Evolutionary conservation across 306 rosid species (phyloP).

Genomic region (Medicago arabica): DNA sequence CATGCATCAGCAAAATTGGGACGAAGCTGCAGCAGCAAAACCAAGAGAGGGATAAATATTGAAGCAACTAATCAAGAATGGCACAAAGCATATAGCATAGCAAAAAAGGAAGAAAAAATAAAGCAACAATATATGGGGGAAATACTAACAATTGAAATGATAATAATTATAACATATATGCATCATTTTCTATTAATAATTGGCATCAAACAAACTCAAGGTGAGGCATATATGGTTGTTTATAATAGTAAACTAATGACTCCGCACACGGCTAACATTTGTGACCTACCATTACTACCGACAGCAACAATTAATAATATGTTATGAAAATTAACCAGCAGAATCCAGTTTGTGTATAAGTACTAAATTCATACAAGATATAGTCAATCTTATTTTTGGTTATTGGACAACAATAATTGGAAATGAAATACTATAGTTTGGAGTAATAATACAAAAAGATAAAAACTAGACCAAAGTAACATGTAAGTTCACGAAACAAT

Average conservation of each 20-base stretch:
- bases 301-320: not conserved
- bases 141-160: not conserved
- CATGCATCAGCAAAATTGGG: constrained; percentile 98
- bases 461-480: constrained; percentile 29
- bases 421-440: not conserved
- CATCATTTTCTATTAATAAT: constrained; percentile 10
- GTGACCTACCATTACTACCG: not conserved
- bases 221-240: constrained; percentile 14
- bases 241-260: not conserved
- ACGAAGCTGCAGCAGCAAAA: constrained; percentile 70
- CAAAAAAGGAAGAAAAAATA: not conserved
- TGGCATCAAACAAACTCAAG: not conserved
- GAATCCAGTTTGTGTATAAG: constrained; percentile 15
- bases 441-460: constrained; percentile 1
- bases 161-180: constrained; percentile 1
- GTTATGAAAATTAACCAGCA: constrained; percentile 12
- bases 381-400: not conserved
- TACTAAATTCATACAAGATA: constrained; percentile 16
- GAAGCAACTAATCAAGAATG: constrained; percentile 28
- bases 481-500: not conserved
- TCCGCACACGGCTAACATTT: not conserved
- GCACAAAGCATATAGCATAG: constrained; percentile 14
- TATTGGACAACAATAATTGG: not conserved
- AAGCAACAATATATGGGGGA: not conserved
- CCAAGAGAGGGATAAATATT: constrained; percentile 7